phyloP scores from a whole-genome alignment of 2,329 filamentous ascomycete species.

The Leptographium wingfieldii region DNA sequence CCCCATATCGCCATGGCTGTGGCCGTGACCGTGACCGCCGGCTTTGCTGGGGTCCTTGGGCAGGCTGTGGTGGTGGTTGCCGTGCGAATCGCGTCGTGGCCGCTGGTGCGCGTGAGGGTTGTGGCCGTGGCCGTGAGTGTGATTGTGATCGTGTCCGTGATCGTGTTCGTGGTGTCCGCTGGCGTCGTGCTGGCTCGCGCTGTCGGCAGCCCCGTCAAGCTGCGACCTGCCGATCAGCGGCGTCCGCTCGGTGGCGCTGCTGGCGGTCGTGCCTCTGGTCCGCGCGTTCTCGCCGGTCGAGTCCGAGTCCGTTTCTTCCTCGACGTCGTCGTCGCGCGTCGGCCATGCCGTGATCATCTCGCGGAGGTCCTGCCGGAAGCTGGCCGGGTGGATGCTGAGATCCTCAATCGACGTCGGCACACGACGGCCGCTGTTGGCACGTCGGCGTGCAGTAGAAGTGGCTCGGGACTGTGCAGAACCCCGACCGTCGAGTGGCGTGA shows the following conservation, averaged over 20 bases:
- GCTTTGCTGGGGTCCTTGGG: constrained; percentile 62
- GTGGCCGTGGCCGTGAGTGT: constrained; percentile 14
- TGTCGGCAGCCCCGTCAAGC: constrained; percentile 13
- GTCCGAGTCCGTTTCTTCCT: constrained; percentile 32
- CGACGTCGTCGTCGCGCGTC: constrained; percentile 39
- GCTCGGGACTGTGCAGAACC: constrained; percentile 10
- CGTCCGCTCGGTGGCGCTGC: constrained; percentile 22
- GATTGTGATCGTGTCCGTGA: constrained; percentile 16
- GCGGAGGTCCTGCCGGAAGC: constrained; percentile 73
- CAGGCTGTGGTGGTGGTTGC: constrained; percentile 61
- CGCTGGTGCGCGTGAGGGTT: constrained; percentile 16
- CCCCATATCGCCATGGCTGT: constrained; percentile 81
- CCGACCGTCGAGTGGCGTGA: constrained; percentile 17
- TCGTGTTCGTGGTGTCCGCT: constrained; percentile 12
- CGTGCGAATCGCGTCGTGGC: constrained; percentile 44
- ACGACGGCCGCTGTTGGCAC: constrained; percentile 36
- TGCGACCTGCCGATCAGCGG: constrained; percentile 20
- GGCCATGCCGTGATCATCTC: constrained; percentile 71
- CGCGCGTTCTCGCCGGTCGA: constrained; percentile 21
- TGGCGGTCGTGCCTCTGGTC: not conserved
- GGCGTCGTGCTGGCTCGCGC: not conserved
- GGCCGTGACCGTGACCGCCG: constrained; percentile 52
- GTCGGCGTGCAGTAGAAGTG: constrained; percentile 22
- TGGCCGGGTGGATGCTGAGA: constrained; percentile 78
- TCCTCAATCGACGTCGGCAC: constrained; percentile 53